Evolutionary conservation across 2,329 filamentous ascomycete genomes (phyloP).

Genomic region (Phialophora expanda): DNA sequence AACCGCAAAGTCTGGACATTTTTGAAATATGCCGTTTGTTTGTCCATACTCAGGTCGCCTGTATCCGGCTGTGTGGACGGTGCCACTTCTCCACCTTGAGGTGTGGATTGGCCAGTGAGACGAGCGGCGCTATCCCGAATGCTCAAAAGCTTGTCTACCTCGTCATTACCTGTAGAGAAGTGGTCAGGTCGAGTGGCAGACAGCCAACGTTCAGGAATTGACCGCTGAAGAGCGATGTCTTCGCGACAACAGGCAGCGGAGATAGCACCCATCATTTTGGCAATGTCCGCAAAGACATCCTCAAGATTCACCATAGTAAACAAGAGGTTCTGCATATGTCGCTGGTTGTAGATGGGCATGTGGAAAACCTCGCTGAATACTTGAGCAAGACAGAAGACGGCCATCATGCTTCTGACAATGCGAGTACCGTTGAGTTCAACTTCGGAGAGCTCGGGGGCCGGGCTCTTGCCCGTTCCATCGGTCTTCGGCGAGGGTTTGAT

Average conservation of each 20-base stretch:
- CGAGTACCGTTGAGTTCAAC: constrained; percentile 69
- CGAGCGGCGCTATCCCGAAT: constrained; percentile 26
- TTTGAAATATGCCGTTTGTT: constrained; percentile 59
- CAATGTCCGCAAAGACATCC: constrained; percentile 78
- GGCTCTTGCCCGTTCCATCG: constrained; percentile 28
- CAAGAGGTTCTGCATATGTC: constrained; percentile 65
- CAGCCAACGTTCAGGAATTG: constrained; percentile 69
- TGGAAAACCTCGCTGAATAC: constrained; percentile 77
- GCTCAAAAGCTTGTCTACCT: constrained; percentile 48
- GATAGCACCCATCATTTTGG: constrained; percentile 76
- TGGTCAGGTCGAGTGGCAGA: constrained; percentile 52
- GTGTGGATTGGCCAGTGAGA: constrained; percentile 9
- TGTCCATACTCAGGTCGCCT: constrained; percentile 42
- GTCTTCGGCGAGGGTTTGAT: constrained; percentile 46
- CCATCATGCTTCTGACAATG: constrained; percentile 77
- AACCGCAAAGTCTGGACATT: constrained; percentile 80
- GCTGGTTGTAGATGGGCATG: constrained; percentile 64
- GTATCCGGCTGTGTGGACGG: constrained; percentile 36
- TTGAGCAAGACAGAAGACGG: constrained; percentile 75
- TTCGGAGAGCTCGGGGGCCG: constrained; percentile 43
- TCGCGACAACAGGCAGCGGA: constrained; percentile 83
- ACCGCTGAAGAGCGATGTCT: constrained; percentile 74
- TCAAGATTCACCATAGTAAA: constrained; percentile 81
- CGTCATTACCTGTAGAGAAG: constrained; percentile 47
- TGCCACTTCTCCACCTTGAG: constrained; percentile 22